Evolutionary conservation across 495 filamentous ascomycete species (phyloP).

Genomic region (Trichoderma parareesei): DNA sequence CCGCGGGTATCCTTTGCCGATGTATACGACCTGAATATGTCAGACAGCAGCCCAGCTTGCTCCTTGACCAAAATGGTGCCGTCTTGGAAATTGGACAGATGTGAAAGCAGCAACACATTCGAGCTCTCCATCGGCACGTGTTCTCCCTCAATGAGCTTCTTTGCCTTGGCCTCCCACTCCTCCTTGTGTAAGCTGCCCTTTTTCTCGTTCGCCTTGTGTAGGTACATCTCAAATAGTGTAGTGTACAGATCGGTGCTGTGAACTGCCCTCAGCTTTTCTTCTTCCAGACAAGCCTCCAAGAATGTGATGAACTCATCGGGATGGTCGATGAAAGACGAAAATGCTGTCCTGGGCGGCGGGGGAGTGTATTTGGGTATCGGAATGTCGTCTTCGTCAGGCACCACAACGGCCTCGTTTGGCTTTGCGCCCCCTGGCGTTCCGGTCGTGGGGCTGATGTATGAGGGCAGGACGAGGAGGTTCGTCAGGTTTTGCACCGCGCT

Average conservation of each 20-base stretch:
- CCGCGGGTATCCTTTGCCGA: slow-evolving; percentile 86
- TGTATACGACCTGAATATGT: slow-evolving; percentile 96
- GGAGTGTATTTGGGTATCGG: slow-evolving; percentile 46
- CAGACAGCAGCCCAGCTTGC: slow-evolving; percentile 82
- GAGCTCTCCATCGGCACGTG: slow-evolving; percentile 85
- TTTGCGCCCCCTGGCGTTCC: slow-evolving; percentile 15
- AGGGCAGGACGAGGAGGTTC: slow-evolving; percentile 50
- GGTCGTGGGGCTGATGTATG: slow-evolving; percentile 26
- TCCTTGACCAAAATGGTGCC: slow-evolving; percentile 90
- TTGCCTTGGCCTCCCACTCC: slow-evolving; percentile 86
- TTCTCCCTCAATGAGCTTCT: slow-evolving; percentile 62
- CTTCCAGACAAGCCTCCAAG: slow-evolving; percentile 71
- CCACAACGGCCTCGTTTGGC: slow-evolving; percentile 3
- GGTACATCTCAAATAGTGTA: slow-evolving; percentile 94
- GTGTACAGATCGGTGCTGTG: slow-evolving; percentile 86
- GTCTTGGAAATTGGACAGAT: slow-evolving; percentile 81
- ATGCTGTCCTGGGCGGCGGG: slow-evolving; percentile 82
- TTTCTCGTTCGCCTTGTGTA: slow-evolving; percentile 74
- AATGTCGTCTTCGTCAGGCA: slow-evolving; percentile 23
- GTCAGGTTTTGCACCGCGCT: slow-evolving; percentile 76
- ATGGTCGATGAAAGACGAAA: slow-evolving; percentile 94
- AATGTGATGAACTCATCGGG: slow-evolving; percentile 84
- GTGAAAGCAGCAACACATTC: slow-evolving; percentile 85
- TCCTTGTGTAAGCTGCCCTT: slow-evolving; percentile 57
- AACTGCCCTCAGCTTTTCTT: slow-evolving; percentile 52